Conservation (phyloP, 2,329 filamentous ascomycete genomes). For the Colletotrichum eleusines region DNA sequence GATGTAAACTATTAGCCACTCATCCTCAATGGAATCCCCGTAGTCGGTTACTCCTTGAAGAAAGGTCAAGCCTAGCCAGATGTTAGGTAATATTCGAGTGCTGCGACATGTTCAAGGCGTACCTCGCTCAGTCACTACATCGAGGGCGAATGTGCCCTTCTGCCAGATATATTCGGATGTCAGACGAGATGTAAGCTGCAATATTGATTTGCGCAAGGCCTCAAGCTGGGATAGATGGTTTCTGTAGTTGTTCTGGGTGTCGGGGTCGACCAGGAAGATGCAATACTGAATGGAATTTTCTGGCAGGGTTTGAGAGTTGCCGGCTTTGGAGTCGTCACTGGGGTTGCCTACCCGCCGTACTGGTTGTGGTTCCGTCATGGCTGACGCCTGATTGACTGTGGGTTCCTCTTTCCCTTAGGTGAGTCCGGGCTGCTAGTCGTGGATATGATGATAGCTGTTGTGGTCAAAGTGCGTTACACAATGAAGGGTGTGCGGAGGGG, state of each 20-base stretch:
- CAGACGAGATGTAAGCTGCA: slow-evolving; percentile 70
- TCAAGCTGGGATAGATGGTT: slow-evolving; percentile 76
- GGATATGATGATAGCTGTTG: background rate
- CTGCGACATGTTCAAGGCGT: slow-evolving; percentile 42
- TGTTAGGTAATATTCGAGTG: slow-evolving; percentile 9
- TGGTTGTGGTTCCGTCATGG: background rate
- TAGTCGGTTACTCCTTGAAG: slow-evolving; percentile 86
- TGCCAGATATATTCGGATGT: slow-evolving; percentile 97
- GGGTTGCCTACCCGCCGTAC: background rate
- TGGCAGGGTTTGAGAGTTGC: slow-evolving; percentile 63
- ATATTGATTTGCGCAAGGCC: slow-evolving; percentile 76
- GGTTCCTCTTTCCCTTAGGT: background rate
- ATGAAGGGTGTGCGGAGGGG: background rate
- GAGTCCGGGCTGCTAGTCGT: background rate
- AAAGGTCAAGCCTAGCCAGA: slow-evolving; percentile 62
- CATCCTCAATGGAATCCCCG: slow-evolving; percentile 94
- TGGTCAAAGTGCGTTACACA: background rate
- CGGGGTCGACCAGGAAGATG: slow-evolving; percentile 74
- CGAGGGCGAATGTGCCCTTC: slow-evolving; percentile 81
- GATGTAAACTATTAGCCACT: slow-evolving; percentile 96
- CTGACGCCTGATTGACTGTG: too few species aligned
- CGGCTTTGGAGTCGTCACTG: background rate
- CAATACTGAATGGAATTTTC: slow-evolving; percentile 91
- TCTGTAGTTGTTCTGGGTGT: slow-evolving; percentile 60
- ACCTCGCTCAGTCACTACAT: slow-evolving; percentile 71